Evolutionary conservation across 2,329 filamentous ascomycete species (phyloP), one percentile per base, ranked within the genome.

Genomic region (Trichoderma sp.): DNA sequence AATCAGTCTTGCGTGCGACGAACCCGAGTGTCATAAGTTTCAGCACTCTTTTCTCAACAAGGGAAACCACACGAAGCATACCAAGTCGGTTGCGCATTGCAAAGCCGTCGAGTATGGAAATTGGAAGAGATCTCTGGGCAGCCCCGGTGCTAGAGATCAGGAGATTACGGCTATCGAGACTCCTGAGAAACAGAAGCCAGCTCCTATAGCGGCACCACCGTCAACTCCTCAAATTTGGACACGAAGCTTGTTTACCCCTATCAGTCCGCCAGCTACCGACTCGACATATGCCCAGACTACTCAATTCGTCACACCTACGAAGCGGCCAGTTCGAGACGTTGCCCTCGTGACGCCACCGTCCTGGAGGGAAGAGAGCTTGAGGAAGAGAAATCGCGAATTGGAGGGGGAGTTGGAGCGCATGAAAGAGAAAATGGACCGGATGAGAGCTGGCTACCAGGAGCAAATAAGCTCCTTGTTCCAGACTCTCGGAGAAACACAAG

Each of bases 381-480:
- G 56, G 14, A 67, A 64, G 66, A 76, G 62, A 24, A 74, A 74
- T 24, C 24, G 21, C 0, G 76, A 75, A 60, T 38, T 77, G 24
- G 75, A 77, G 27, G 65, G 31, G 0, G 62, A 76, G 21, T 16
- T 76, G 4, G 18, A 27, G 8, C 41, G 33, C 5, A 50, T 59
- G n/a, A 74, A 59, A 3, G 63, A 59, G 6, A 60, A 59, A 9
- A 69, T 60, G 6, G 59, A 68, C 27, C 27, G 72, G 9, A 14
- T 71, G 29, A 56, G 71, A 38, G 2, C 29, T 1, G 29, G 38
- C 0, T 73, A 65, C 41, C 45, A 73, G 6, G 71, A 73, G 41
- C 71, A 73, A 6, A 73, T 73, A 8, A 73, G 60, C 21, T 73
- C 60, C 0, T 41, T 73, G 12, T 73, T 73, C 18, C 71, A 73